These are phyloP conservation scores for Candida oleophila DNA, from an alignment of 805 yeast species.

Conservation along the genomic window DNA sequence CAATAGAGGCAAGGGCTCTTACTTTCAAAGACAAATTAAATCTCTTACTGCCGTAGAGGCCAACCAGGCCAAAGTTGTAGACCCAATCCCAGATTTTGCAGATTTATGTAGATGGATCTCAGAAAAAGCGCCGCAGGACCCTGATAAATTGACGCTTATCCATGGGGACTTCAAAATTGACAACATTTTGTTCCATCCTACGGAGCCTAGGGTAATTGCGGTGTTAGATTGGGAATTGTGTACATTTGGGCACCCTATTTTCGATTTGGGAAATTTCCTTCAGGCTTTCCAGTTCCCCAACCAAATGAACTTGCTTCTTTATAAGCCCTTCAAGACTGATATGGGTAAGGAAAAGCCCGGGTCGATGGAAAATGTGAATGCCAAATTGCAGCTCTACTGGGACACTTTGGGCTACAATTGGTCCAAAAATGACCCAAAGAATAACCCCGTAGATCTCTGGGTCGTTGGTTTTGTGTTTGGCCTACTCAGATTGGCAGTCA, in stretches of 20 bases:
- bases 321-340: slow-evolving; percentile 25
- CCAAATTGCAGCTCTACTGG: slow-evolving; percentile 27
- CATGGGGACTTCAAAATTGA: slow-evolving; percentile 70
- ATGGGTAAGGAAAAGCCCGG: slow-evolving; percentile 34
- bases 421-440: slow-evolving; percentile 33
- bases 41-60: slow-evolving; percentile 45
- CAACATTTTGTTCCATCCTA: slow-evolving; percentile 60
- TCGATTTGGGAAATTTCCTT: slow-evolving; percentile 57
- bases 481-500: slow-evolving; percentile 52
- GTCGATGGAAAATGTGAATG: slow-evolving; percentile 17
- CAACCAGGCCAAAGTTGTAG: slow-evolving; percentile 38
- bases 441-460: slow-evolving; percentile 49
- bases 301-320: slow-evolving; percentile 27
- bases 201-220: slow-evolving; percentile 48
- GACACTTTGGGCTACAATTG: slow-evolving; percentile 22
- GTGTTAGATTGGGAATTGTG: slow-evolving; percentile 68
- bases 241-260: slow-evolving; percentile 63
- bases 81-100: slow-evolving; percentile 48
- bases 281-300: slow-evolving; percentile 52
- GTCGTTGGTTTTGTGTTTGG: slow-evolving; percentile 56
- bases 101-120: slow-evolving; percentile 42
- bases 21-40: slow-evolving; percentile 54
- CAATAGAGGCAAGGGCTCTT: slow-evolving; percentile 20
- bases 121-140: slow-evolving; percentile 47
- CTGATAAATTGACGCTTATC: slow-evolving; percentile 44